These are phyloP conservation scores for Aurantiochytrium sp. DNA, from an alignment of 108 stramenopile genomes.

Conservation along the genomic window DNA sequence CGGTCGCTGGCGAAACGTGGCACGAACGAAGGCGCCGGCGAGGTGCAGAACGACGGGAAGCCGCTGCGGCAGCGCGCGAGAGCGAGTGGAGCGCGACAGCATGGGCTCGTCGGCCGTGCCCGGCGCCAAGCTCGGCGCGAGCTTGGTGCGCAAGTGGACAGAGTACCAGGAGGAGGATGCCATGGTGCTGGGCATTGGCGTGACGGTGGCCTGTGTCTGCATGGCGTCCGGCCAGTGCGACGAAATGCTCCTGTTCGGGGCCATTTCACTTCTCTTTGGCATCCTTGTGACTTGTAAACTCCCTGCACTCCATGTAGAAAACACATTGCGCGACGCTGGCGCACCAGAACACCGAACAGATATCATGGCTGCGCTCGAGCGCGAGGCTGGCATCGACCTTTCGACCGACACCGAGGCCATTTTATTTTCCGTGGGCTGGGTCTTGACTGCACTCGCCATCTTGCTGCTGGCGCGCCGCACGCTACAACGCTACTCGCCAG, in stretches of 20 bases:
- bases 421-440: neutral
- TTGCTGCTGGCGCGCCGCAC: neutral
- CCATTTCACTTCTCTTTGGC: neutral
- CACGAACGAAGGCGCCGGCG: too few species aligned
- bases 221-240: neutral
- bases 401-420: neutral
- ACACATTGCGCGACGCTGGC: neutral
- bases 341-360: neutral
- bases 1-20: too few species aligned
- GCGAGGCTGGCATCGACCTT: neutral
- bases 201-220: neutral
- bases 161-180: slow-evolving; percentile 1
- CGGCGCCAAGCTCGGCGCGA: neutral
- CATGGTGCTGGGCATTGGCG: neutral
- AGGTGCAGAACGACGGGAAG: too few species aligned
- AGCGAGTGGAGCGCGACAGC: too few species aligned
- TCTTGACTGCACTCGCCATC: neutral
- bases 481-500: slow-evolving; percentile 7
- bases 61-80: too few species aligned
- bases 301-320: neutral
- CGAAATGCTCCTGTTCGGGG: neutral
- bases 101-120: neutral
- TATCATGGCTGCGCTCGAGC: neutral
- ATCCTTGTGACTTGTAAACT: neutral
- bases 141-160: neutral